Evolutionary conservation across 257 asterid species (phyloP), one percentile per base, ranked within the genome.

Genomic region (Solanum bulbocastanum): DNA sequence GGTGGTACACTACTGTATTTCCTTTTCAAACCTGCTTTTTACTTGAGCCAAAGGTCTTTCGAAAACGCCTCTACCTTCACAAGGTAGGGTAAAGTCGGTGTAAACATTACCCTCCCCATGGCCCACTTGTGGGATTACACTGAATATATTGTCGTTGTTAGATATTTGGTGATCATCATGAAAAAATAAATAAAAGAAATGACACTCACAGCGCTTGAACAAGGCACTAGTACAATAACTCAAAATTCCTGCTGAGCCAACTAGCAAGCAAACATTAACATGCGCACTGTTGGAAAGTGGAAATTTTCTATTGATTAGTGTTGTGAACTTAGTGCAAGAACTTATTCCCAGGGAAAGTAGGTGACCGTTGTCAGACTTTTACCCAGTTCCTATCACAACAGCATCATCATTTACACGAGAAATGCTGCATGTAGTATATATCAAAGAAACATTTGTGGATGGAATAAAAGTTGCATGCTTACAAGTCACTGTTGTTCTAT

Each of bases 401-500:
- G 5, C 27, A 39, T 8, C 66, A 44, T 79, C 85, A 79, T 44
- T 44, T 79, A 44, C 85, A 27, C 25, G 39, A 39, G n/a, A 27
- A 42, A 79, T 27, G 84, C 4, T 44, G 62, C 1, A 1, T 44
- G 44, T 27, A 0, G 39, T 15, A 79, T 30, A 15, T 27, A 9
- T 27, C 85, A 27, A 16, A 44, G 1, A 27, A 46, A 30, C 36
- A 44, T 14, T 42, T 25, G 39, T 44, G 84, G 84, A 44, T 4
- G 15, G 16, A 76, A 25, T 79, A 79, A 46, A 79, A 44, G 15
- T 44, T 27, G 66, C 87, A 65, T n/a, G 79, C 69, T 18, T 60
- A 42, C 62, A 65, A 49, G 40, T 94, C 90, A 95, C 85, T 89
- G 89, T 73, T 94, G 96, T 90, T 95, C 91, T 89, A 97, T 91